Conservation (phyloP, 1,284 basidiomycete species). For the Hortiboletus rubellus region DNA sequence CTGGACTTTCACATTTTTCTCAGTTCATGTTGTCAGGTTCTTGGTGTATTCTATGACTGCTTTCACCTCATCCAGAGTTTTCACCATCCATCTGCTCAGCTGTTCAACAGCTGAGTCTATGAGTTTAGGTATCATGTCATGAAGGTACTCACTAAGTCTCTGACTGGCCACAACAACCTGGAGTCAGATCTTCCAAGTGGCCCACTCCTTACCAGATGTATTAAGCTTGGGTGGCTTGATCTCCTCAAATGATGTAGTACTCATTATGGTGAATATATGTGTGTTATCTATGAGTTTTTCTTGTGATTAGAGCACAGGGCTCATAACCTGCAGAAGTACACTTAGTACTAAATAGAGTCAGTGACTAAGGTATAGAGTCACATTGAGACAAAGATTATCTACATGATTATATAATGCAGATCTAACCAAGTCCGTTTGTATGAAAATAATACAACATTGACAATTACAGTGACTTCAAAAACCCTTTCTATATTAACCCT, state of each 20-base stretch:
- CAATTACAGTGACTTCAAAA: no score
- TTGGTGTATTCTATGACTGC: not conserved
- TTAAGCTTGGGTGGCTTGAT: not conserved
- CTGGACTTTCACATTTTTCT: not conserved
- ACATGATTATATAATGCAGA: no score
- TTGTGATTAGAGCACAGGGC: not conserved
- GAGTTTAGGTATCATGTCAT: not conserved
- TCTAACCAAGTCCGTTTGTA: no score
- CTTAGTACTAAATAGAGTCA: no score
- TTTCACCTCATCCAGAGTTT: not conserved
- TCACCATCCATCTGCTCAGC: not conserved
- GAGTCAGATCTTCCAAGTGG: not conserved
- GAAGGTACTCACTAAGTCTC: not conserved
- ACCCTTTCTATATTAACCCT: no score
- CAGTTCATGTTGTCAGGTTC: not conserved
- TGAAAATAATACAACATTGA: no score
- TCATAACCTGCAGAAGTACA: not conserved
- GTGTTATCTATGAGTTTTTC: not conserved
- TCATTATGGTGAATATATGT: not conserved
- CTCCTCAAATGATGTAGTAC: not conserved
- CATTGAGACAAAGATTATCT: no score
- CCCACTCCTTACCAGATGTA: not conserved
- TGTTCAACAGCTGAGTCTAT: not conserved
- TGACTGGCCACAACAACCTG: not conserved
- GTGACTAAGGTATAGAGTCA: no score